Percentiles rank a stretch among this genome's conserved stretches.
phyloP scores from a whole-genome alignment of 2,329 filamentous ascomycete genomes.

The Aspergillus fijiensis region DNA sequence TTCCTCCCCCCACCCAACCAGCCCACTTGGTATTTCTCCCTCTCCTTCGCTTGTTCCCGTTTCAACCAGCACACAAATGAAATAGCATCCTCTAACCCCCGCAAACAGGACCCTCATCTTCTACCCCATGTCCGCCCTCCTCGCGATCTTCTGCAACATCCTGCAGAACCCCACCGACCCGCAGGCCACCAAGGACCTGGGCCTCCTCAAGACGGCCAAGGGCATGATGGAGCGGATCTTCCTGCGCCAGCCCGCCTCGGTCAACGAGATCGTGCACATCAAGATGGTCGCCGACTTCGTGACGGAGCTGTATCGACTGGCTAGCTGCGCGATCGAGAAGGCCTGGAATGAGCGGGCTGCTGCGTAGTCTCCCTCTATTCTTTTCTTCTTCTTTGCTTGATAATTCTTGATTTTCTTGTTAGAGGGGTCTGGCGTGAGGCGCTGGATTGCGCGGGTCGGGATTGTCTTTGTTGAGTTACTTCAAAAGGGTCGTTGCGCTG shows the following conservation, averaged over 20 bases:
- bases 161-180: slow-evolving; percentile 50
- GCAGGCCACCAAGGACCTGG: slow-evolving; percentile 48
- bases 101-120: slow-evolving; percentile 53
- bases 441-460: no score
- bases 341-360: slow-evolving; percentile 32
- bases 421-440: no score
- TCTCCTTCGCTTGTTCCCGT: neutral
- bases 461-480: no score
- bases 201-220: slow-evolving; percentile 46
- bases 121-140: slow-evolving; percentile 56
- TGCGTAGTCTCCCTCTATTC: neutral
- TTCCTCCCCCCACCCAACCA: neutral
- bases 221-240: slow-evolving; percentile 45
- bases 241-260: slow-evolving; percentile 27
- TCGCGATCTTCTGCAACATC: slow-evolving; percentile 57
- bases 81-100: neutral
- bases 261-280: slow-evolving; percentile 43
- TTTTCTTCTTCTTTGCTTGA: neutral
- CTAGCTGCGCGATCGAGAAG: slow-evolving; percentile 46
- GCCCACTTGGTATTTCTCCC: neutral
- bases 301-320: slow-evolving; percentile 46
- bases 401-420: neutral
- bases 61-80: neutral
- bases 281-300: slow-evolving; percentile 47
- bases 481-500: no score